phyloP scores from a whole-genome alignment of 2,329 filamentous ascomycete genomes.

The Colletotrichum siamense region DNA sequence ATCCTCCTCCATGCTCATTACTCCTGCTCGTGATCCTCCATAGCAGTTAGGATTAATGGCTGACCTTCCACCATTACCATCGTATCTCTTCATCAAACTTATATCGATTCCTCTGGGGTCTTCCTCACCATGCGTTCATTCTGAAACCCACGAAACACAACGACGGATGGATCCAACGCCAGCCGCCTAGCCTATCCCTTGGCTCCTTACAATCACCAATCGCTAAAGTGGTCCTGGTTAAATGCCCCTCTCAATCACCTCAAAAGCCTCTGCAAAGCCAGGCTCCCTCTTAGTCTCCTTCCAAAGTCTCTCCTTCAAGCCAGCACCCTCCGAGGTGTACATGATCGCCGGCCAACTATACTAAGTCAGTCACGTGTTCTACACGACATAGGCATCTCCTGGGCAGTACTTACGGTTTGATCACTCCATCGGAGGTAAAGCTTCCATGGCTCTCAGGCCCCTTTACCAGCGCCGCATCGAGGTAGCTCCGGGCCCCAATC shows the following conservation, averaged over 20 bases:
- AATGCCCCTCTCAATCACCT: not conserved
- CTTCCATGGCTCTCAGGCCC: constrained; percentile 55
- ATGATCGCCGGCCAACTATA: constrained; percentile 11
- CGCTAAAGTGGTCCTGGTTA: rapidly evolving
- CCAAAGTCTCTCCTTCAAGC: constrained; percentile 10
- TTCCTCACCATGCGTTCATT: too few species aligned
- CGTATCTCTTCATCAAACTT: too few species aligned
- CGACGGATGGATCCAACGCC: too few species aligned
- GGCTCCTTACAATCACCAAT: not conserved
- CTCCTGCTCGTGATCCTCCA: too few species aligned
- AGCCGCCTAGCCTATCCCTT: rapidly evolving
- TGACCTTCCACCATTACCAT: too few species aligned
- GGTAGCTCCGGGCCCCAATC: constrained; percentile 48
- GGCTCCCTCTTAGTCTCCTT: constrained; percentile 15
- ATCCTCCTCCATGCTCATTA: too few species aligned
- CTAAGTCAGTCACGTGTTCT: not conserved
- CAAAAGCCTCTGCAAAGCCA: constrained; percentile 15
- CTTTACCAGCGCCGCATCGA: constrained; percentile 50
- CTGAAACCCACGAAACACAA: too few species aligned
- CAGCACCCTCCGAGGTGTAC: constrained; percentile 15
- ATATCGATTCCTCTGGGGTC: too few species aligned
- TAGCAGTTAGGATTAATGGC: too few species aligned
- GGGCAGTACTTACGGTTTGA: constrained; percentile 45
- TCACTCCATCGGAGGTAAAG: constrained; percentile 50
- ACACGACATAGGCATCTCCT: rapidly evolving